phyloP scores from a whole-genome alignment of 805 yeast genomes.

The Candida manassasensis region DNA sequence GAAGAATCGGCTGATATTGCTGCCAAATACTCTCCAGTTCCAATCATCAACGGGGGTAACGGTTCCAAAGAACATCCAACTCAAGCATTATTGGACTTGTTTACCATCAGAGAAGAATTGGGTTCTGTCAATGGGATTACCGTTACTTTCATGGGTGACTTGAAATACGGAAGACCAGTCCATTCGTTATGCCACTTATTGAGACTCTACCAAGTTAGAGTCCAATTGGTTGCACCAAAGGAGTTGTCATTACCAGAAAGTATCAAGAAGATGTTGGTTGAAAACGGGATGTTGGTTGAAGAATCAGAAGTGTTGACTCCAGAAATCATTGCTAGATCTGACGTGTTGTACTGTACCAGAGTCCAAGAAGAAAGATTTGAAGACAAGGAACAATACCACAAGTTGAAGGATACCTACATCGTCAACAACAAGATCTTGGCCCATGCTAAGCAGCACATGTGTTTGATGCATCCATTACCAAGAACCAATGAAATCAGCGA shows the following conservation, averaged over 20 bases:
- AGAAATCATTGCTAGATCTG: slow-evolving; percentile 83
- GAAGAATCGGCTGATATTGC: slow-evolving; percentile 91
- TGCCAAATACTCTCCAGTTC: slow-evolving; percentile 94
- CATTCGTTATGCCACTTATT: slow-evolving; percentile 91
- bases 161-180: slow-evolving; percentile 97
- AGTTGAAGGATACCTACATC: slow-evolving; percentile 85
- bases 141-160: slow-evolving; percentile 97
- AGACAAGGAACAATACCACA: slow-evolving; percentile 69
- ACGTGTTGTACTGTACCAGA: slow-evolving; percentile 95
- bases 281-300: slow-evolving; percentile 61
- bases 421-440: slow-evolving; percentile 89
- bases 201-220: slow-evolving; percentile 86
- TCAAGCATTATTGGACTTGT: slow-evolving; percentile 94
- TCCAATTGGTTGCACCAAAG: slow-evolving; percentile 87
- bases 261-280: slow-evolving; percentile 60
- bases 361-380: slow-evolving; percentile 95
- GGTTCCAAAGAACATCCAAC: slow-evolving; percentile 98
- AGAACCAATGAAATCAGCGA: slow-evolving; percentile 94
- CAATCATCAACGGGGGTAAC: slow-evolving; percentile 96
- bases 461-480: slow-evolving; percentile 98
- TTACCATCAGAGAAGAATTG: slow-evolving; percentile 97
- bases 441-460: slow-evolving; percentile 96
- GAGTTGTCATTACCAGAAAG: slow-evolving; percentile 81
- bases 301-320: slow-evolving; percentile 79
- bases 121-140: slow-evolving; percentile 98